These are phyloP conservation scores for Lipomyces sp. DNA, from an alignment of 805 yeast genomes.

Conservation along the genomic window DNA sequence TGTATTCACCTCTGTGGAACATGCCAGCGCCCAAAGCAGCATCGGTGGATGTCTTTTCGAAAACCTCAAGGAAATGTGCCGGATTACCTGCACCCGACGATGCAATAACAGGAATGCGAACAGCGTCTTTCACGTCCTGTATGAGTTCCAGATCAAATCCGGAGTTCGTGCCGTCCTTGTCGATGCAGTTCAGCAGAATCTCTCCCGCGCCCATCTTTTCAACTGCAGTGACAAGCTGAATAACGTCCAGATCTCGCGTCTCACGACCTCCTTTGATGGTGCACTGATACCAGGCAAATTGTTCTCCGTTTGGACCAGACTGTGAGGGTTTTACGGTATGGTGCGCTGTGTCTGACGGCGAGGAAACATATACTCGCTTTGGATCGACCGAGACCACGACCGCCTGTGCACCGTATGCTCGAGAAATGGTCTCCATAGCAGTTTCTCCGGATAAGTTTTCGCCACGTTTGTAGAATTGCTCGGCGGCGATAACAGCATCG, in stretches of 20 bases:
- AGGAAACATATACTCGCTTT: conserved; percentile 70
- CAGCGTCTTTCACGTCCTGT: conserved; percentile 69
- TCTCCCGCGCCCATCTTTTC: conserved; percentile 97
- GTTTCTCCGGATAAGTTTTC: conserved; percentile 63
- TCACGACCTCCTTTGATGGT: conserved; percentile 97
- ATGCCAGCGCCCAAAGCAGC: conserved; percentile 99
- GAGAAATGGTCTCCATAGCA: conserved; percentile 91
- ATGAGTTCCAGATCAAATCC: conserved; percentile 90
- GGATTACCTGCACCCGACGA: conserved; percentile 98
- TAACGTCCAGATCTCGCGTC: conserved; percentile 82
- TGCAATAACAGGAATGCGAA: conserved; percentile 89
- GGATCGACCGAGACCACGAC: conserved; percentile 99
- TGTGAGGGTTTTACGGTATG: conserved; percentile 57
- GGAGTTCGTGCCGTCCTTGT: conserved; percentile 92
- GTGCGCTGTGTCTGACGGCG: conserved; percentile 60
- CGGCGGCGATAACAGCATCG: conserved; percentile 93
- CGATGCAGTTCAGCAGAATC: conserved; percentile 86
- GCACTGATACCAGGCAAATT: conserved; percentile 89
- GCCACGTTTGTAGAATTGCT: conserved; percentile 62
- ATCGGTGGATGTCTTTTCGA: conserved; percentile 75
- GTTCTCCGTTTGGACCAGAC: conserved; percentile 87
- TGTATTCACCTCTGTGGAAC: conserved; percentile 93
- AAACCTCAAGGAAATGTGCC: conserved; percentile 83
- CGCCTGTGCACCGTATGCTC: conserved; percentile 92
- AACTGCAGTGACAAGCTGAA: conserved; percentile 81